Evolutionary conservation across 2,329 filamentous ascomycete genomes (phyloP).

Genomic region (Trichoderma asperellum): DNA sequence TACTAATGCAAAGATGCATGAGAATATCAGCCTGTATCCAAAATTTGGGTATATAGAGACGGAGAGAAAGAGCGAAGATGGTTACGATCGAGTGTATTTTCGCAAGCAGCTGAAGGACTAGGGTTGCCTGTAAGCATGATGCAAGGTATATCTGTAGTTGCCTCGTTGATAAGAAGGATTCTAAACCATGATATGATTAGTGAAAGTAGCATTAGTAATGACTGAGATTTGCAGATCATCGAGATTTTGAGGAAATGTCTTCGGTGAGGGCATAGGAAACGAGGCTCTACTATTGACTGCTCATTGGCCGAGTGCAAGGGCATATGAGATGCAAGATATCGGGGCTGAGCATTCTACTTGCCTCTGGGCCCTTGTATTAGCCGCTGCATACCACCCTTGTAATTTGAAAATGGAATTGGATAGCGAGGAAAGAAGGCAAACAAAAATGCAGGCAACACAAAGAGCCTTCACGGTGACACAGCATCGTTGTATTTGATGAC

Average conservation of each 20-base stretch:
- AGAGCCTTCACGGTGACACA: not conserved
- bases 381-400: not conserved
- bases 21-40: constrained; percentile 38
- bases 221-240: not conserved
- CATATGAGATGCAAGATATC: not conserved
- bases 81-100: constrained; percentile 44
- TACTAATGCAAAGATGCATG: constrained; percentile 44
- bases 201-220: not conserved
- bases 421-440: not conserved
- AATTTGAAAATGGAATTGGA: not conserved
- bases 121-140: not conserved
- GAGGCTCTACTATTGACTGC: not conserved
- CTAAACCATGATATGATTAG: not conserved
- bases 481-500: not conserved
- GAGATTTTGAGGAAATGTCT: not conserved
- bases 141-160: not conserved
- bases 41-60: constrained; percentile 43
- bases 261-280: not conserved
- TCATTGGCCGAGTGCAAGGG: not conserved
- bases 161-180: not conserved
- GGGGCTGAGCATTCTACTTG: not conserved
- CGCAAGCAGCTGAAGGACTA: constrained; percentile 34
- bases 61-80: constrained; percentile 38
- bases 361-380: not conserved
- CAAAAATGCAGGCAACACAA: not conserved